Evolutionary conservation across 495 filamentous ascomycete species (phyloP).

Genomic region (Aspergillus steynii): DNA sequence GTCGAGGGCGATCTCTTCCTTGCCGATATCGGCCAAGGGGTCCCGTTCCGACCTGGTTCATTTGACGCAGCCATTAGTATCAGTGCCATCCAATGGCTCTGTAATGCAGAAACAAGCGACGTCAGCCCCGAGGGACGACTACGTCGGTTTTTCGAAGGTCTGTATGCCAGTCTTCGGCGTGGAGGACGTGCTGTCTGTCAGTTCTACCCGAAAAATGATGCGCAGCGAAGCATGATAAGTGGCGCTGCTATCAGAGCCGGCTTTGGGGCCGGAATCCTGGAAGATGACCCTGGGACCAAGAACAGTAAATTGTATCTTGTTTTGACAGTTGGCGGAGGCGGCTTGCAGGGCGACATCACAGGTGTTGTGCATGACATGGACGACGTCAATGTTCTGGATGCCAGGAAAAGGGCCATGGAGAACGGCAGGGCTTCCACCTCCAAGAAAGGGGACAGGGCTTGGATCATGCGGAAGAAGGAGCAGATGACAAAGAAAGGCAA

Average conservation of each 20-base stretch:
- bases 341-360: slow-evolving; percentile 77
- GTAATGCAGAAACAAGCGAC: slow-evolving; percentile 87
- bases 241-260: slow-evolving; percentile 86
- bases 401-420: slow-evolving; percentile 55
- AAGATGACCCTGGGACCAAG: slow-evolving; percentile 95
- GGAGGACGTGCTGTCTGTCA: slow-evolving; percentile 93
- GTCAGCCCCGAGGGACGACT: slow-evolving; percentile 75
- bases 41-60: slow-evolving; percentile 87
- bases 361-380: slow-evolving; percentile 85
- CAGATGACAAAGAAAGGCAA: slow-evolving; percentile 94
- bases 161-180: slow-evolving; percentile 80
- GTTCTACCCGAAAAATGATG: slow-evolving; percentile 96
- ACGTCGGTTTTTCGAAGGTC: slow-evolving; percentile 83
- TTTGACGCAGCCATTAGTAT: slow-evolving; percentile 97
- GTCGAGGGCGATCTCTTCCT: slow-evolving; percentile 90
- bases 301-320: slow-evolving; percentile 93
- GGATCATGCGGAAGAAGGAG: slow-evolving; percentile 95
- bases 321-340: slow-evolving; percentile 81
- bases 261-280: slow-evolving; percentile 91
- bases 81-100: slow-evolving; percentile 94
- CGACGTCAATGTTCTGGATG: slow-evolving; percentile 77
- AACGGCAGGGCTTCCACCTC: slow-evolving; percentile 48
- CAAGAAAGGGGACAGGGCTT: slow-evolving; percentile 77
- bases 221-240: slow-evolving; percentile 88
- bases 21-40: slow-evolving; percentile 91